These are phyloP conservation scores for Termitomyces sp. DNA, from an alignment of 768 basidiomycete species.

Conservation along the genomic window DNA sequence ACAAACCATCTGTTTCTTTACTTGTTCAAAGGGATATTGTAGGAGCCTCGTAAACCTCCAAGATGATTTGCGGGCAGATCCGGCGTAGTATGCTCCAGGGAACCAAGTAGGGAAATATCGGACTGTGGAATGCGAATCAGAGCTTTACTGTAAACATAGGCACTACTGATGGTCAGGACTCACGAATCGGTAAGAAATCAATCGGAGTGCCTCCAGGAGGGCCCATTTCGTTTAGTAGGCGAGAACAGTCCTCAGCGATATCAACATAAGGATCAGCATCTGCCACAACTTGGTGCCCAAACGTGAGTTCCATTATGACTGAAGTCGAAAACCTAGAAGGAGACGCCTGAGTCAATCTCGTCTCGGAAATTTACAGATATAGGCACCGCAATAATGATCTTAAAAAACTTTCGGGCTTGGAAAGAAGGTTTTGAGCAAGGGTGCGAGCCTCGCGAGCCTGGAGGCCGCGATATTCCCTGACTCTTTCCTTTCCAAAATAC, in stretches of 20 bases:
- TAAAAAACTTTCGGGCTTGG: not conserved
- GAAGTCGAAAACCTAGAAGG: slow-evolving; percentile 9
- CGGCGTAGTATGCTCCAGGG: slow-evolving; percentile 20
- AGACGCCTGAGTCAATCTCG: not conserved
- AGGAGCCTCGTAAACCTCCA: not conserved
- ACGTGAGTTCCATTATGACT: slow-evolving; percentile 7
- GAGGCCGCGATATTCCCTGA: slow-evolving; percentile 3
- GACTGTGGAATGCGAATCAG: slow-evolving; percentile 12
- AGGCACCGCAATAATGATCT: not conserved
- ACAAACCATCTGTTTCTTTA: slow-evolving; percentile 26
- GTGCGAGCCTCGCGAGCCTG: slow-evolving; percentile 13
- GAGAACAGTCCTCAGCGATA: slow-evolving; percentile 1
- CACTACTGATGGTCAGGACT: not conserved
- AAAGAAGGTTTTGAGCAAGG: slow-evolving; percentile 11
- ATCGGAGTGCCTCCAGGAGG: slow-evolving; percentile 7
- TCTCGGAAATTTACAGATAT: too few relatives aligned
- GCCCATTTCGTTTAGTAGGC: not conserved
- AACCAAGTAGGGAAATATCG: slow-evolving; percentile 26
- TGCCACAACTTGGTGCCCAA: slow-evolving; percentile 7
- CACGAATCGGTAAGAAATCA: slow-evolving; percentile 12
- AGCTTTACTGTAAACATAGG: not conserved
- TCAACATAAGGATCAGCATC: slow-evolving; percentile 6
- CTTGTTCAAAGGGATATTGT: slow-evolving; percentile 4
- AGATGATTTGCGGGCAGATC: slow-evolving; percentile 14
- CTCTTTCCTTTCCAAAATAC: slow-evolving; percentile 8